phyloP scores from a whole-genome alignment of 164 flowering plant species.

The Dillenia turbinata region DNA sequence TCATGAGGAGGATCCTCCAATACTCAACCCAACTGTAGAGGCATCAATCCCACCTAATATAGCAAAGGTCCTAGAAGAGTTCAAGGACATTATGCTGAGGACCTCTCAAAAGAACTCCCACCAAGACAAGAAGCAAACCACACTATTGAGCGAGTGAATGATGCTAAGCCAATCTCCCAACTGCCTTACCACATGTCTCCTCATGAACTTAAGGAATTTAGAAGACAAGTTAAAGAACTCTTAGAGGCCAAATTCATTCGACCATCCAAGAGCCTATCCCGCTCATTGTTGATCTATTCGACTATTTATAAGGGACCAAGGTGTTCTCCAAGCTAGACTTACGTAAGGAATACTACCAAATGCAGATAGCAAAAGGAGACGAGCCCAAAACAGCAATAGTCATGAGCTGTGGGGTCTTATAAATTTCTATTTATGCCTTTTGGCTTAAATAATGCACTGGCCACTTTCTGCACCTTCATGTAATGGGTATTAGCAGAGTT shows the following conservation, averaged over 20 bases:
- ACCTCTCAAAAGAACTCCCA: neutral
- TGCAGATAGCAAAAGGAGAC: neutral
- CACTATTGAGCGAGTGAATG: neutral
- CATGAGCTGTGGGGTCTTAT: no score
- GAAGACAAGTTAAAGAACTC: neutral
- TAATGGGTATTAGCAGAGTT: no score
- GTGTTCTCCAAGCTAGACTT: slow-evolving; percentile 5
- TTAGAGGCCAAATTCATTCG: neutral
- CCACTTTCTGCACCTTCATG: no score
- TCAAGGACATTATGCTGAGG: neutral
- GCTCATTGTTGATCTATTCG: neutral
- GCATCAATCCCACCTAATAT: no score
- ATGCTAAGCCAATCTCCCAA: neutral
- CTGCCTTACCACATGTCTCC: neutral
- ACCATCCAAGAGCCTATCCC: neutral
- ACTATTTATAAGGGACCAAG: neutral
- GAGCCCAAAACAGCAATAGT: no score
- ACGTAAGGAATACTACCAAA: neutral
- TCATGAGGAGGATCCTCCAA: no score
- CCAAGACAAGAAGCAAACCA: neutral
- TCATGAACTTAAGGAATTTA: neutral
- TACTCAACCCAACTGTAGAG: no score
- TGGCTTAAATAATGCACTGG: no score
- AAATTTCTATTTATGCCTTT: no score
- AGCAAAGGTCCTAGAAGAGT: neutral